phyloP scores from a whole-genome alignment of 495 filamentous ascomycete genomes.

The Aeminium ludgeri region DNA sequence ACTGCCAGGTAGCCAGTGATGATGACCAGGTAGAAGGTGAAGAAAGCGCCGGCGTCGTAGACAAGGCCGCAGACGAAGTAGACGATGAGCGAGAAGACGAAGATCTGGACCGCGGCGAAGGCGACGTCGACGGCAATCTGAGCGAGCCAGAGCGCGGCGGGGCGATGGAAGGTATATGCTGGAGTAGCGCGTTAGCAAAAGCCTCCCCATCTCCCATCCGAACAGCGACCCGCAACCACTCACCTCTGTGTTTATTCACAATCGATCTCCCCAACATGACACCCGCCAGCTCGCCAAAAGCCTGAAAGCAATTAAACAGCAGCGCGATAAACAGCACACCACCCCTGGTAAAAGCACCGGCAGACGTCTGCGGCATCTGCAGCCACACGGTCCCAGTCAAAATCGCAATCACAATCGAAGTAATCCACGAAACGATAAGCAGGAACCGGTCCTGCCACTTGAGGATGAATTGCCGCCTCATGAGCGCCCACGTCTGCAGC shows the following conservation, averaged over 20 bases:
- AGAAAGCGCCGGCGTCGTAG: constrained; percentile 54
- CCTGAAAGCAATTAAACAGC: constrained; percentile 66
- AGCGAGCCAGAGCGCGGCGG: constrained; percentile 62
- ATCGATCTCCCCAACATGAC: constrained; percentile 61
- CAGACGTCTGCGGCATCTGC: constrained; percentile 44
- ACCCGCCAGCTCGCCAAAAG: constrained; percentile 52
- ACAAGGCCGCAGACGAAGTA: constrained; percentile 65
- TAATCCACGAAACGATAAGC: constrained; percentile 57
- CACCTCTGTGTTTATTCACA: constrained; percentile 52
- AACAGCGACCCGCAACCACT: no score
- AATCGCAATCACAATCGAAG: constrained; percentile 58
- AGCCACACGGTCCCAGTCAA: constrained; percentile 67
- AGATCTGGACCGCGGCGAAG: constrained; percentile 47
- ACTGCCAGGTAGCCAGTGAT: constrained; percentile 55
- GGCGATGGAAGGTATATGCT: constrained; percentile 62
- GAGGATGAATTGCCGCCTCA: constrained; percentile 66
- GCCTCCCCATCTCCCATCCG: no score
- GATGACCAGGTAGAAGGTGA: constrained; percentile 58
- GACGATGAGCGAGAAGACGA: constrained; percentile 57
- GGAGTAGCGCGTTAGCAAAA: no score
- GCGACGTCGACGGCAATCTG: constrained; percentile 64
- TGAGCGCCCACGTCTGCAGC: constrained; percentile 63
- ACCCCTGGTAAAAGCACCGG: constrained; percentile 59
- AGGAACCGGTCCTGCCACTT: constrained; percentile 74
- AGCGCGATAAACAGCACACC: constrained; percentile 61